These are phyloP conservation scores for Austroboletus novae-zelandiae DNA, from an alignment of 1,284 basidiomycete species.

Conservation along the genomic window DNA sequence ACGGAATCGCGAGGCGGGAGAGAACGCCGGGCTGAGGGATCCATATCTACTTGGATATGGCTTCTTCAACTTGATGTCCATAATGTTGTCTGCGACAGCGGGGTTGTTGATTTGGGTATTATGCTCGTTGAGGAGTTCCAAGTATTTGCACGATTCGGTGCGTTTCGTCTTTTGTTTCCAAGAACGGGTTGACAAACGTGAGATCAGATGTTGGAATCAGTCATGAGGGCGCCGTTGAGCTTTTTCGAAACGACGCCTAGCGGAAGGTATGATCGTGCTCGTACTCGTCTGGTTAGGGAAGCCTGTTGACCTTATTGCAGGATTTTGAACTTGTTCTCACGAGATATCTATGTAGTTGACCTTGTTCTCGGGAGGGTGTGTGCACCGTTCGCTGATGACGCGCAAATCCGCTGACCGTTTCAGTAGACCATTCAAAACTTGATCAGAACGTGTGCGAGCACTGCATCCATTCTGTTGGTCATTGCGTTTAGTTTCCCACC, in stretches of 20 bases:
- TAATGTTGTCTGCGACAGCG: constrained; percentile 51
- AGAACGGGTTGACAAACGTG: constrained; percentile 1
- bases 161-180: constrained; percentile 18
- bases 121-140: constrained; percentile 76
- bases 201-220: constrained; percentile 66
- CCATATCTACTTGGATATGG: constrained; percentile 64
- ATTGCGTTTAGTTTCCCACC: constrained; percentile 80
- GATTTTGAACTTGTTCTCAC: constrained; percentile 86
- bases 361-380: constrained; percentile 69
- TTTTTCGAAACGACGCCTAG: constrained; percentile 88
- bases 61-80: constrained; percentile 52
- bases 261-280: constrained; percentile 52
- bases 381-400: neutral
- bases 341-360: constrained; percentile 92
- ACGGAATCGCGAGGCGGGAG: constrained; percentile 62
- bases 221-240: constrained; percentile 80
- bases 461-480: constrained; percentile 76
- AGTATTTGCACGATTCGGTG: constrained; percentile 73
- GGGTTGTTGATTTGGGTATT: constrained; percentile 75
- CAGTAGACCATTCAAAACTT: constrained; percentile 63
- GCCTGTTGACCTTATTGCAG: constrained; percentile 35
- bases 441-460: constrained; percentile 57
- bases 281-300: neutral
- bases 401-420: neutral
- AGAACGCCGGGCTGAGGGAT: constrained; percentile 54